A percentile compares a stretch with the other conserved stretches of the same genome.
Conservation (phyloP, 2,329 filamentous ascomycete species). For the Monosporascus sp. region DNA sequence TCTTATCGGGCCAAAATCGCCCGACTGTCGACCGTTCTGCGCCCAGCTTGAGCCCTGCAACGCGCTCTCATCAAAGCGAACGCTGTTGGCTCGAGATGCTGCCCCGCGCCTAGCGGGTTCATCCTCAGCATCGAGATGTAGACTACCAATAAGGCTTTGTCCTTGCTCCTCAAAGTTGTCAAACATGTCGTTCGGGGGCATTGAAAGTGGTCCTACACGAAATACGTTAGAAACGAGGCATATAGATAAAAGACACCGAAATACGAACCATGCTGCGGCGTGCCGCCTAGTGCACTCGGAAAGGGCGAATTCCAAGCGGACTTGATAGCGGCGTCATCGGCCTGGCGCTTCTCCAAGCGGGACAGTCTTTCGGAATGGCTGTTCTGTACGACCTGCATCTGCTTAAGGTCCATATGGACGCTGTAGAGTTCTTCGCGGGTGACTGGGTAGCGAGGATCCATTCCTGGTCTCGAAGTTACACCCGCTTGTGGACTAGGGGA, state of each 20-base stretch:
- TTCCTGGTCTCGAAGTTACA: constrained; percentile 34
- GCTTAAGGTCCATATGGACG: constrained; percentile 67
- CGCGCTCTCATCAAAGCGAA: constrained; percentile 94
- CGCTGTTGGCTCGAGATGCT: constrained; percentile 90
- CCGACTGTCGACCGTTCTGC: constrained; percentile 74
- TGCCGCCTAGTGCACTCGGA: constrained; percentile 75
- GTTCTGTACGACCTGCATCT: constrained; percentile 58
- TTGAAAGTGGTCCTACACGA: constrained; percentile 65
- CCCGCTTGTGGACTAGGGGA: constrained; percentile 6
- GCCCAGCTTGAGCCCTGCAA: constrained; percentile 83
- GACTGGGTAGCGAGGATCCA: constrained; percentile 59
- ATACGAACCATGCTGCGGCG: constrained; percentile 75
- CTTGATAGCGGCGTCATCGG: constrained; percentile 65
- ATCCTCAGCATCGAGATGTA: constrained; percentile 83
- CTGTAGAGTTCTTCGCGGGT: constrained; percentile 61
- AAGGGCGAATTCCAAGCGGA: constrained; percentile 94
- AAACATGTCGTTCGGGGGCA: constrained; percentile 78
- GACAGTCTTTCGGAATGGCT: constrained; percentile 58
- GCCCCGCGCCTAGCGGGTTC: constrained; percentile 79
- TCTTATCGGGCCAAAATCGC: constrained; percentile 72
- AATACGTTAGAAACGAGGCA: constrained; percentile 13
- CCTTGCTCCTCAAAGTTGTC: constrained; percentile 86
- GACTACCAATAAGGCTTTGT: constrained; percentile 70
- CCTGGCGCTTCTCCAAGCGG: constrained; percentile 60
- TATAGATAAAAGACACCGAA: constrained; percentile 4